Conservation (phyloP, 495 filamentous ascomycete genomes). For the Neurospora hispaniola region DNA sequence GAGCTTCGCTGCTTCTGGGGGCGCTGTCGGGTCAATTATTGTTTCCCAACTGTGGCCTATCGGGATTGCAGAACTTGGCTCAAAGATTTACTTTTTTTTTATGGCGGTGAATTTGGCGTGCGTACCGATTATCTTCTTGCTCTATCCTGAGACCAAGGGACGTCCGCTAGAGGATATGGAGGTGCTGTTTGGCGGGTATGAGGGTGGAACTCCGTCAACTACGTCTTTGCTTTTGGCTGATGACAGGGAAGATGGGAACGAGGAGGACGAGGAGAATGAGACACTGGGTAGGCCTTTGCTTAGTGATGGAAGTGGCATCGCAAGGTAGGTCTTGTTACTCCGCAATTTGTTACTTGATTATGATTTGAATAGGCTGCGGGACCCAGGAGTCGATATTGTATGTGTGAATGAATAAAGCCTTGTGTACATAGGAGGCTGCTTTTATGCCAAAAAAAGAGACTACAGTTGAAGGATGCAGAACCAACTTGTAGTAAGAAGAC, state of each 20-base stretch:
- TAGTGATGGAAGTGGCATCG: neutral
- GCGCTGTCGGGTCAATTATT: conserved; percentile 39
- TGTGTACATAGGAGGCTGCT: neutral
- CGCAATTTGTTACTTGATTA: neutral
- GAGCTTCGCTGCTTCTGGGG: conserved; percentile 39
- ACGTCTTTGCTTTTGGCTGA: neutral
- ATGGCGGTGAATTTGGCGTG: conserved; percentile 43
- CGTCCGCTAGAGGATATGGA: conserved; percentile 45
- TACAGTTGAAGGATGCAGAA: neutral
- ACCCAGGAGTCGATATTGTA: neutral
- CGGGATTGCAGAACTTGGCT: conserved; percentile 39
- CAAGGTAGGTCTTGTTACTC: neutral
- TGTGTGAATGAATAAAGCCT: neutral
- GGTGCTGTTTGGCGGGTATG: conserved; percentile 27
- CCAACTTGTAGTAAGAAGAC: neutral
- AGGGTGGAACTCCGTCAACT: neutral
- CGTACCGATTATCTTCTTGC: conserved; percentile 35
- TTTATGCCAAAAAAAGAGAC: neutral
- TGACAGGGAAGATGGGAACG: neutral
- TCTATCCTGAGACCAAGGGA: conserved; percentile 47
- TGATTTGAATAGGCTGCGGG: neutral
- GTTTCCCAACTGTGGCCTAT: conserved; percentile 43
- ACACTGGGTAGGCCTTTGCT: neutral
- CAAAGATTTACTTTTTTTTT: conserved; percentile 51
- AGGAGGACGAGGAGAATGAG: neutral